phyloP scores from a whole-genome alignment of 805 yeast species.

The Schwanniomyces sp. region DNA sequence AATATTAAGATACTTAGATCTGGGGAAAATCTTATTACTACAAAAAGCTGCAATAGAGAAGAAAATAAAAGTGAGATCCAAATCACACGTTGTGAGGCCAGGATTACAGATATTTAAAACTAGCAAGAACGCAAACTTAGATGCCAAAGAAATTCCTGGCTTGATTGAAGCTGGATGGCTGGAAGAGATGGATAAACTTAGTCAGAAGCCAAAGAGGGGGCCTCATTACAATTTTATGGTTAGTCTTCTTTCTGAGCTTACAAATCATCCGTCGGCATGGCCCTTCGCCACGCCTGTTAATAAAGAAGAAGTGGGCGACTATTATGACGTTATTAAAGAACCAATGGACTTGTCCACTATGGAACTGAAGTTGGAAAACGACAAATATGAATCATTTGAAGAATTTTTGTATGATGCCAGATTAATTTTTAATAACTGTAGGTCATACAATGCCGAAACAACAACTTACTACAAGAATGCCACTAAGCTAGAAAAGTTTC shows the following conservation, averaged over 20 bases:
- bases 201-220: constrained; percentile 90
- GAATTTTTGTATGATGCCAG: constrained; percentile 88
- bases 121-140: constrained; percentile 48
- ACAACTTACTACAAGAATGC: constrained; percentile 97
- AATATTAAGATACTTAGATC: constrained; percentile 90
- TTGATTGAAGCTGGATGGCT: constrained; percentile 95
- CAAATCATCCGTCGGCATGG: constrained; percentile 97
- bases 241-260: constrained; percentile 81
- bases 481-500: constrained; percentile 85
- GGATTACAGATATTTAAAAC: constrained; percentile 73
- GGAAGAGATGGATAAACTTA: constrained; percentile 95
- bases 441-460: constrained; percentile 88
- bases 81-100: constrained; percentile 76
- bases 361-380: constrained; percentile 91
- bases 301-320: constrained; percentile 92
- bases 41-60: constrained; percentile 91
- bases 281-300: constrained; percentile 94
- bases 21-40: constrained; percentile 76
- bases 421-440: constrained; percentile 85
- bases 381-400: constrained; percentile 86
- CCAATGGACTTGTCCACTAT: constrained; percentile 97
- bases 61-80: constrained; percentile 76
- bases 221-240: constrained; percentile 96
- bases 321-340: constrained; percentile 92
- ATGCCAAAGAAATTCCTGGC: constrained; percentile 85